Evolutionary conservation across 2,329 filamentous ascomycete genomes (phyloP), one percentile per base, ranked within the genome.

Genomic region (Raffaelea arxii): DNA sequence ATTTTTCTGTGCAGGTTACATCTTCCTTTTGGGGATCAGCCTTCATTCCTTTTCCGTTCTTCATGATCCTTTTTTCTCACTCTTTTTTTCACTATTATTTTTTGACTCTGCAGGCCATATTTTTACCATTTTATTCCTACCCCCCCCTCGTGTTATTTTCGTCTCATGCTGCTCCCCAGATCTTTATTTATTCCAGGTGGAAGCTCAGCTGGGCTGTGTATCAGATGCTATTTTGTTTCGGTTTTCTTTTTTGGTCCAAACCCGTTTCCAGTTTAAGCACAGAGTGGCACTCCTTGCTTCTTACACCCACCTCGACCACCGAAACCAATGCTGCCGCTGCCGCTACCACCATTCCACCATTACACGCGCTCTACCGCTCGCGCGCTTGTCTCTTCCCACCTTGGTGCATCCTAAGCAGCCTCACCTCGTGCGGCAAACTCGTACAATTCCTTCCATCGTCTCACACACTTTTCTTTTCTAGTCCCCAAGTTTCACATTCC

Each of bases 151-250:
- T 18, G n/a, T 40, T 40, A 40, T 40, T 40, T 40, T 40, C 38
- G 21, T 40, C 38, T 23, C 38, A 40, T 40, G 23, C 38, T 40
- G n/a, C 38, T 23, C 25, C 25, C 38, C n/a, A 14, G 21, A 24
- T 24, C 7, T 24, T 24, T 24, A 24, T 40, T 40, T 40, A 40
- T 40, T 40, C 38, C 21, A 39, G 9, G 18, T 16, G n/a, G 40
- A 9, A 9, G 19, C 41, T 43, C 41, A 43, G 41, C 41, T 36
- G 41, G 27, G 41, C 41, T 36, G 27, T 43, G 41, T 43, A 21
- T 18, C 24, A 18, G 9, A 7, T 18, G n/a, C 4, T 14, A 7
- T 41, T n/a, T 25, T 27, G 16, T 27, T 25, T 41, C 19, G 5
- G 16, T 19, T 27, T 25, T 21, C 36, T 25, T 43, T 36, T 19